phyloP scores from a whole-genome alignment of 345 rosid species.

The Lenwebbia sp. region DNA sequence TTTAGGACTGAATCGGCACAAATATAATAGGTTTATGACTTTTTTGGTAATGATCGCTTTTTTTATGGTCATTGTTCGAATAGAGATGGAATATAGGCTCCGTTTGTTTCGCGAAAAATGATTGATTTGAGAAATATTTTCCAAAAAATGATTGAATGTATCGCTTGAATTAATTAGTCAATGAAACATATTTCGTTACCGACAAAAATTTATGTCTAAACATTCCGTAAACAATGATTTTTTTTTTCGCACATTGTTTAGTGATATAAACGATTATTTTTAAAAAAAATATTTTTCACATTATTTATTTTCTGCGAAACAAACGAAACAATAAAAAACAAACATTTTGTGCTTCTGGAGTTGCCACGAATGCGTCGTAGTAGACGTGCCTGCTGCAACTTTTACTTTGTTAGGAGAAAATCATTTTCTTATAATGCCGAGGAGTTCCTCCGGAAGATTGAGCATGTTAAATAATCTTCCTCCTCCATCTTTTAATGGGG shows the following conservation, averaged over 20 bases:
- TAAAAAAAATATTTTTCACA: too few relatives aligned
- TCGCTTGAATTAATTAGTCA: too few relatives aligned
- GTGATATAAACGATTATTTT: too few relatives aligned
- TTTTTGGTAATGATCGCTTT: not conserved
- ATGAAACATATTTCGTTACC: too few relatives aligned
- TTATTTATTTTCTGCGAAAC: too few relatives aligned
- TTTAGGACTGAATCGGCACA: rapidly evolving
- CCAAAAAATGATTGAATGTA: too few relatives aligned
- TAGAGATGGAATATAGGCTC: not conserved
- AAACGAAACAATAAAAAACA: not conserved
- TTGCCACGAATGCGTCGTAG: not conserved
- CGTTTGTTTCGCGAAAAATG: too few relatives aligned
- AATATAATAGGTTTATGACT: not conserved
- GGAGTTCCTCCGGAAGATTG: not conserved
- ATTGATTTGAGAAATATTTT: too few relatives aligned
- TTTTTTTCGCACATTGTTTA: too few relatives aligned
- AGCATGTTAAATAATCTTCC: not conserved
- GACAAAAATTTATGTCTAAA: too few relatives aligned
- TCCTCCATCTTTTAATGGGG: not conserved
- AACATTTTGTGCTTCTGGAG: not conserved
- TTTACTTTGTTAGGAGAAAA: not conserved
- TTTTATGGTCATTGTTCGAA: not conserved
- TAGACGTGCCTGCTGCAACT: not conserved
- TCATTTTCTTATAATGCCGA: not conserved
- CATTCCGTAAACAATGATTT: too few relatives aligned